Evolutionary conservation across 495 filamentous ascomycete genomes (phyloP), one percentile per base, ranked within the genome.

Genomic region (Podospora comata): DNA sequence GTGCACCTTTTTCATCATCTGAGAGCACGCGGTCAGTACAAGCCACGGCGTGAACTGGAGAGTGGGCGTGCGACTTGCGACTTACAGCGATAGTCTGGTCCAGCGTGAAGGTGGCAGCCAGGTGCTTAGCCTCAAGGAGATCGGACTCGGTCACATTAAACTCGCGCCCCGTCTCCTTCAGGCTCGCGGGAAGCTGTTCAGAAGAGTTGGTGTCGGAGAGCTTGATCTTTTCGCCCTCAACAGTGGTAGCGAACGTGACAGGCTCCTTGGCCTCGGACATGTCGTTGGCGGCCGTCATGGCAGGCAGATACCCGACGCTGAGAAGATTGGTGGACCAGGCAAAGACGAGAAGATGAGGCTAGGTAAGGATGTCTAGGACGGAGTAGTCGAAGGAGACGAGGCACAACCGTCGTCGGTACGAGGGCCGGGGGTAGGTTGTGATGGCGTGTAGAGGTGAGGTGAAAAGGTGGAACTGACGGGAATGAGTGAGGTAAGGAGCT

Each of bases 71-170:
- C 23, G 23, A 23, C 7, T 18, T 19, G 11, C 27, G 20, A 54
- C 71, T 16, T 66, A 74, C 70, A 19, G 67, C 68, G 27, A 61
- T 73, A 15, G 74, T 68, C 15, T 79, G 73, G 39, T 77, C 78
- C 30, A 79, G 73, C 1, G 77, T 75, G n/a, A 78, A 70, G 19
- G 63, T 72, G 18, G n/a, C 27, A 4, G 78, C 78, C 11, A 75
- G 56, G 62, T 69, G 66, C 44, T 65, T 78, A 20, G 78, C 77
- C 71, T 80, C 78, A 28, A 71, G 62, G 56, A 80, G 32, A 57
- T 80, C 77, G 3, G 61, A 64, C 64, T 77, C 76, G 5, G 78
- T 77, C 60, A 73, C 77, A 28, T 77, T 71, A 48, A 78, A 64
- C 5, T 57, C 44, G 13, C 60, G 19, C 2, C 44, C 27, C 0